A percentile compares a stretch with the other conserved stretches of the same genome.
phyloP scores from a whole-genome alignment of 441 rosid species.

The Erysimum pusillum region DNA sequence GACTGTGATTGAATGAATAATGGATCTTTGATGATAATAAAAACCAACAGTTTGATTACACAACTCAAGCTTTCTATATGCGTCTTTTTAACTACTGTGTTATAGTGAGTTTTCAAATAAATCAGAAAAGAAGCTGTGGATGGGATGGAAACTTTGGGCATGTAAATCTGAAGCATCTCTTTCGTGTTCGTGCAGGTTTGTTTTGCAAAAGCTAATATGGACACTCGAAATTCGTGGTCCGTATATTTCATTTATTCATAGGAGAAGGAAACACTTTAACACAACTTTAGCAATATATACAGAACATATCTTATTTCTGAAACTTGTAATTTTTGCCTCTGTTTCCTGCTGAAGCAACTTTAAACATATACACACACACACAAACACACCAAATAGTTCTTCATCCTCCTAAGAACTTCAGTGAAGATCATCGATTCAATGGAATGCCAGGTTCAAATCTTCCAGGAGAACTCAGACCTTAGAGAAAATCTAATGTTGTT shows the following conservation, averaged over 20 bases:
- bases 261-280: constrained; percentile 45
- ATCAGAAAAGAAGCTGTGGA: constrained; percentile 49
- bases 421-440: neutral
- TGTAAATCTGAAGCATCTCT: constrained; percentile 84
- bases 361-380: neutral
- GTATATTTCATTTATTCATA: constrained; percentile 61
- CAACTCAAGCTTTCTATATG: constrained; percentile 17
- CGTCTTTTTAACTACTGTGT: constrained; percentile 27
- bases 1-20: constrained; percentile 39
- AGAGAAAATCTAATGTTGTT: constrained; percentile 10
- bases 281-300: constrained; percentile 37
- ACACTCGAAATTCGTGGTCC: constrained; percentile 64
- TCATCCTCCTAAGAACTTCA: neutral
- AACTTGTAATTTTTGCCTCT: constrained; percentile 20
- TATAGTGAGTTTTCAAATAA: constrained; percentile 41
- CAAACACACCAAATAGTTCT: constrained; percentile 17
- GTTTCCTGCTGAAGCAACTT: constrained; percentile 34
- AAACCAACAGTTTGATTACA: constrained; percentile 30
- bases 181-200: constrained; percentile 97
- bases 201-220: constrained; percentile 90
- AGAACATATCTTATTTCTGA: constrained; percentile 28
- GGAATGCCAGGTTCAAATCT: constrained; percentile 16
- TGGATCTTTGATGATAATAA: constrained; percentile 39
- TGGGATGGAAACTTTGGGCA: constrained; percentile 53
- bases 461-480: constrained; percentile 27